These are phyloP conservation scores for Coccomyxa subellipsoidea DNA, from an alignment of 163 green algal species.

Conservation along the genomic window DNA sequence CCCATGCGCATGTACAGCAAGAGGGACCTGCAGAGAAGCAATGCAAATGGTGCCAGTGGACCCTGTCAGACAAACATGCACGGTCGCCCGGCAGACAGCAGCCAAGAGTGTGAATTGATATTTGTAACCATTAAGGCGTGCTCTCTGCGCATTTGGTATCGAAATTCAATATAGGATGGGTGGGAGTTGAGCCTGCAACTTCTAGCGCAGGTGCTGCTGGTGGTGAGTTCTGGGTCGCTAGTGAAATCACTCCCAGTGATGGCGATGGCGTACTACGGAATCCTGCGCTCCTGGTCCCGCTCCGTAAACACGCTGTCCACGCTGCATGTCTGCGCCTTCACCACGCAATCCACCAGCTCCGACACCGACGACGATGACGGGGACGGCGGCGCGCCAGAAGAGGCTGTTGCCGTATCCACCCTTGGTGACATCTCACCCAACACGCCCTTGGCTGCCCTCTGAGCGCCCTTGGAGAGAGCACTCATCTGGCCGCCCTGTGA, in stretches of 20 bases:
- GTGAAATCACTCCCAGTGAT: constrained; percentile 61
- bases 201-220: constrained; percentile 55
- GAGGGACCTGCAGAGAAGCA: too few species aligned
- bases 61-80: too few species aligned
- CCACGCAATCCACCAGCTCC: background rate
- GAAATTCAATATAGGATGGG: background rate
- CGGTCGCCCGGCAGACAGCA: too few species aligned
- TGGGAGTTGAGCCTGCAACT: background rate
- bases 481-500: too few species aligned
- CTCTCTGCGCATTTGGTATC: background rate
- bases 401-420: background rate
- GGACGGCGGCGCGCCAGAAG: too few species aligned
- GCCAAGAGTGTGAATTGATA: too few species aligned
- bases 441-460: background rate
- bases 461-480: too few species aligned
- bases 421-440: background rate
- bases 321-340: constrained; percentile 12
- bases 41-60: too few species aligned
- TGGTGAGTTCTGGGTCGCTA: constrained; percentile 55
- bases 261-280: constrained; percentile 52
- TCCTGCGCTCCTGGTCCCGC: constrained; percentile 52
- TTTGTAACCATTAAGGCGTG: too few species aligned
- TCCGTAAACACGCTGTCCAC: constrained; percentile 36
- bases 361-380: background rate
- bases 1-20: too few species aligned